Evolutionary conservation across 306 rosid genomes (phyloP), one percentile per base, ranked within the genome.

Genomic region (Prinsepia uniflora): DNA sequence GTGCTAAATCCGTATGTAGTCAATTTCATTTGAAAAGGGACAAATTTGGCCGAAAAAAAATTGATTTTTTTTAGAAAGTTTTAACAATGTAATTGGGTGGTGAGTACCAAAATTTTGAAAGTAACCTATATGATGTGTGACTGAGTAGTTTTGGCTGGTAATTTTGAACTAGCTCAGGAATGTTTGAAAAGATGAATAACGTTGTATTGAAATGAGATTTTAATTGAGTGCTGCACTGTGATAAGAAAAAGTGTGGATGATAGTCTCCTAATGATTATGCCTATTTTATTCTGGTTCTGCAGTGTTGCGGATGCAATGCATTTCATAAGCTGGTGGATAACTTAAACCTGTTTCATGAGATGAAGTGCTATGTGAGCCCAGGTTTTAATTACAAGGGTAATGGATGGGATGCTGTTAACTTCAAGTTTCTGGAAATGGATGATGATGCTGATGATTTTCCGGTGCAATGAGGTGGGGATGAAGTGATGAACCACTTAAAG

Each of bases 291-390:
- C 8, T 49, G 69, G 68, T 78, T 73, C 71, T 72, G 64, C 74
- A 92, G 98, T 92, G 98, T 61, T 92, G 96, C 65, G 92, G 96
- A 65, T 92, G 98, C 88, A 86, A 80, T 71, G 98, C 96, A 5
- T 92, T 84, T 77, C 98, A 92, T 73, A 92, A 92, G 92, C 96
- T 90, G 2, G 98, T 92, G 79, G 98, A 92, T 85, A 86, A 92
- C 76, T 84, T 92, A 84, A 92, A 92, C 83, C 84, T 92, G 67
- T 92, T 92, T 81, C 96, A 92, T 79, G 98, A 88, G 81, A 90
- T 88, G 72, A 92, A 88, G 56, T 92, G 98, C 87, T 90, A 88
- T 44, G 79, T 92, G 79, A 85, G 84, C 83, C 87, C 95, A 14
- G 82, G 86, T 77, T 92, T 90, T 78, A 88, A 88, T 61, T 90